A percentile compares a stretch with the other conserved stretches of the same genome.
phyloP scores from a whole-genome alignment of 768 basidiomycete species.

The Galerina sulciceps region DNA sequence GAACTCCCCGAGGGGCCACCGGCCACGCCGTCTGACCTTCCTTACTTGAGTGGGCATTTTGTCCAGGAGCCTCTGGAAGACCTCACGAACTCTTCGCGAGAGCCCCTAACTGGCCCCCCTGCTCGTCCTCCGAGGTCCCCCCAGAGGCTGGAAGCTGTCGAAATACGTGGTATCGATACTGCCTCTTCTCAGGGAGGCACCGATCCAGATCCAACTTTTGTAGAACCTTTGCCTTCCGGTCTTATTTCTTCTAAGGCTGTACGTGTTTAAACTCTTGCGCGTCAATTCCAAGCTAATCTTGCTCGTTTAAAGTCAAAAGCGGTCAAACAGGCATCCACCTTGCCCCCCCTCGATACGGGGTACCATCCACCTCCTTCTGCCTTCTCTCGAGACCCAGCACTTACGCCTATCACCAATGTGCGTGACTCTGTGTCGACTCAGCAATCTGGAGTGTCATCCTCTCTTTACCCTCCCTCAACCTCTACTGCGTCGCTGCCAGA shows the following conservation, averaged over 20 bases:
- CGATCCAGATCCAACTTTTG: conserved; percentile 33
- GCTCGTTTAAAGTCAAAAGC: conserved; percentile 35
- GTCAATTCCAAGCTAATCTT: conserved; percentile 19
- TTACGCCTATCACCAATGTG: conserved; percentile 42
- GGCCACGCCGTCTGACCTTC: conserved; percentile 34
- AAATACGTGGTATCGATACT: conserved; percentile 29
- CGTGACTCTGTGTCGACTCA: conserved; percentile 68
- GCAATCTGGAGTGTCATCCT: conserved; percentile 72
- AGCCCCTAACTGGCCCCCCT: conserved; percentile 17
- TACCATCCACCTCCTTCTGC: conserved; percentile 46
- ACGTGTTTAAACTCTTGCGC: conserved; percentile 27
- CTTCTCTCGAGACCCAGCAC: conserved; percentile 51
- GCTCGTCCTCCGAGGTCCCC: conserved; percentile 33
- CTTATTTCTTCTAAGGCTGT: conserved; percentile 37
- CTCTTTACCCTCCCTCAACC: conserved; percentile 77
- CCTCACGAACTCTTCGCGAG: conserved; percentile 11
- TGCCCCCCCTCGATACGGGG: conserved; percentile 36
- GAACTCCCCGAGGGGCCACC: conserved; percentile 26
- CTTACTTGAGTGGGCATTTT: conserved; percentile 32
- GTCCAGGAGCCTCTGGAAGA: conserved; percentile 28
- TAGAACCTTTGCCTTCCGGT: conserved; percentile 28
- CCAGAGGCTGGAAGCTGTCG: conserved; percentile 20
- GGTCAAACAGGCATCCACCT: conserved; percentile 30
- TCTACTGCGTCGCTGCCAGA: conserved; percentile 66
- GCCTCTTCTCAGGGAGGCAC: conserved; percentile 24